phyloP scores from a whole-genome alignment of 805 yeast genomes.

The Kodamaea nitidulidarum region DNA sequence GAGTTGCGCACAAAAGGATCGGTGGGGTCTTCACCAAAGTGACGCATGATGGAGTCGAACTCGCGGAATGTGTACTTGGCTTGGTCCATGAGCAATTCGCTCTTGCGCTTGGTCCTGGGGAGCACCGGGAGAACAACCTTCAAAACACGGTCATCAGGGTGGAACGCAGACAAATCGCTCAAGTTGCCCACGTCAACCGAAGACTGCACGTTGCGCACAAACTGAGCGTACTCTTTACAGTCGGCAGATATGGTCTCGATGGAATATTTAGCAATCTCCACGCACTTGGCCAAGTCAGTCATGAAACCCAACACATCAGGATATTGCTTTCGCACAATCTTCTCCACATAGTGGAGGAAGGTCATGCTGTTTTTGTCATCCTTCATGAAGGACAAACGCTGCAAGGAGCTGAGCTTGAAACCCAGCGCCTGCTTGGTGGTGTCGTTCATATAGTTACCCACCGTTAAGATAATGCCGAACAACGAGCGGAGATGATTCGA shows the following conservation, averaged over 20 bases:
- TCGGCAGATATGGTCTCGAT: constrained; percentile 61
- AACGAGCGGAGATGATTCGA: constrained; percentile 55
- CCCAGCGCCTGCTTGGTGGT: constrained; percentile 64
- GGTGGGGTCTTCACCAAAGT: constrained; percentile 68
- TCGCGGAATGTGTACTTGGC: constrained; percentile 47
- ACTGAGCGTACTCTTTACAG: constrained; percentile 49
- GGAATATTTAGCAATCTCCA: constrained; percentile 55
- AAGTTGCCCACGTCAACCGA: constrained; percentile 61
- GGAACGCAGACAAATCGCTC: constrained; percentile 58
- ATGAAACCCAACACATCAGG: constrained; percentile 61
- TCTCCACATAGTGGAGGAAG: constrained; percentile 71
- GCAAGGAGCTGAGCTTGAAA: constrained; percentile 64
- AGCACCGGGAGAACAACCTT: constrained; percentile 50
- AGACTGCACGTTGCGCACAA: constrained; percentile 47
- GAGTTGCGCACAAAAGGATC: constrained; percentile 51
- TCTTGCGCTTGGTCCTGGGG: constrained; percentile 52
- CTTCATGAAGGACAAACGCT: constrained; percentile 66
- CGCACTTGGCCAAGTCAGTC: constrained; percentile 52
- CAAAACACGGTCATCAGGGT: constrained; percentile 62
- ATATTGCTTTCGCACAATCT: constrained; percentile 57
- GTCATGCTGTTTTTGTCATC: constrained; percentile 67
- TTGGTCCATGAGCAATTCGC: constrained; percentile 48
- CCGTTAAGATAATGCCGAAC: constrained; percentile 61
- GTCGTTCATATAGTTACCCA: constrained; percentile 81
- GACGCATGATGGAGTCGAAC: constrained; percentile 57